Conservation (phyloP, 768 basidiomycete species). For the Boletus vermiculosoides region DNA sequence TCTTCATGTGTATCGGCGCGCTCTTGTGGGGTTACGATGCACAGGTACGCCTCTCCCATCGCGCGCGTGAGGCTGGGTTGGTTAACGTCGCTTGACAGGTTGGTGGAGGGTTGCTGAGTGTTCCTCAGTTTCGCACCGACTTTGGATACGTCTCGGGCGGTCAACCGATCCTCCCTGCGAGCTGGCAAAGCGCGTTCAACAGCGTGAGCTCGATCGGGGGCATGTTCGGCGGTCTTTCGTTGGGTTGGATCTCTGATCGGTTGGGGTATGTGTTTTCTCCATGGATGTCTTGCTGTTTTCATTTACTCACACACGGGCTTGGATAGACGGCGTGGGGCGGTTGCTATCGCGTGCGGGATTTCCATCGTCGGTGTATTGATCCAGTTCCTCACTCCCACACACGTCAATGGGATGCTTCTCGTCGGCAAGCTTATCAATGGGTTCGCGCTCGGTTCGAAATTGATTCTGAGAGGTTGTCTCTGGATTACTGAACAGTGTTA, state of each 20-base stretch:
- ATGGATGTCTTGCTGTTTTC: not conserved
- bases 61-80: not conserved
- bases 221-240: slow-evolving; percentile 26
- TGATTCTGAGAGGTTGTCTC: too few relatives aligned
- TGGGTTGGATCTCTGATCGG: slow-evolving; percentile 24
- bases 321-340: slow-evolving; percentile 25
- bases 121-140: slow-evolving; percentile 27
- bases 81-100: slow-evolving; percentile 6
- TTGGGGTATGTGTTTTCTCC: slow-evolving; percentile 13
- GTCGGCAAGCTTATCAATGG: slow-evolving; percentile 28
- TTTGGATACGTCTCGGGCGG: slow-evolving; percentile 17
- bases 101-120: slow-evolving; percentile 20
- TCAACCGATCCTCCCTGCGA: slow-evolving; percentile 20
- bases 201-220: slow-evolving; percentile 25
- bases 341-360: slow-evolving; percentile 19
- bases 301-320: not conserved
- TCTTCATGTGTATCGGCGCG: slow-evolving; percentile 25
- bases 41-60: slow-evolving; percentile 16
- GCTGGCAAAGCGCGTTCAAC: slow-evolving; percentile 31
- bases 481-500: not conserved
- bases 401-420: slow-evolving; percentile 27
- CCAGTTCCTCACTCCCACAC: slow-evolving; percentile 24
- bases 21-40: slow-evolving; percentile 29
- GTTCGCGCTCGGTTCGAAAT: slow-evolving; percentile 21
- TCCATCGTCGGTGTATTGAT: slow-evolving; percentile 25